Conservation (phyloP, 177 flowering plant species). For the Telopea speciosissima region DNA sequence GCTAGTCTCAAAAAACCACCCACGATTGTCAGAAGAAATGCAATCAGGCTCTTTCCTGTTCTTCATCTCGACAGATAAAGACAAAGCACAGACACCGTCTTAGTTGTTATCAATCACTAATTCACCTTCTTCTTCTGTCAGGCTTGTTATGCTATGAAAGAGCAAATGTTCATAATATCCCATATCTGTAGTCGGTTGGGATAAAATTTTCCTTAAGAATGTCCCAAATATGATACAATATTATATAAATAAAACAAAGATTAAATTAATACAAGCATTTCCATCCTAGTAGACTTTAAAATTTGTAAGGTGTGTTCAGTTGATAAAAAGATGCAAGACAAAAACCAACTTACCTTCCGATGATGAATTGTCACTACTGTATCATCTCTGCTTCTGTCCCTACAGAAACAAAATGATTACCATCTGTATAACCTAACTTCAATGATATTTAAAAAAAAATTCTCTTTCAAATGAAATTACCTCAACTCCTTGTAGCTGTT, state of each 20-base stretch:
- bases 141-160: no score
- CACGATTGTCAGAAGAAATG: constrained; percentile 38
- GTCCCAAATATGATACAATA: no score
- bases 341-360: constrained; percentile 5
- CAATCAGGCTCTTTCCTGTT: constrained; percentile 10
- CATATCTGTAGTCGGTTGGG: no score
- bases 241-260: no score
- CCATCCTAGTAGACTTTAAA: no score
- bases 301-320: not conserved
- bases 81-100: constrained; percentile 18
- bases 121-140: constrained; percentile 18
- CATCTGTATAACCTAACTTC: not conserved
- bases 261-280: no score
- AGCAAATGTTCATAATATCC: no score
- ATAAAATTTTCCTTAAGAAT: no score
- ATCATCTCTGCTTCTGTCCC: constrained; percentile 9
- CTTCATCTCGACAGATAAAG: constrained; percentile 18
- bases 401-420: not conserved
- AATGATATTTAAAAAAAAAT: no score
- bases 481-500: constrained; percentile 36
- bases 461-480: constrained; percentile 17
- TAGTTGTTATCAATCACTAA: constrained; percentile 5
- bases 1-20: constrained; percentile 55
- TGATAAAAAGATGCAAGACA: not conserved
- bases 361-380: constrained; percentile 7